Conservation (phyloP, 805 yeast genomes). For the Zygosaccharomyces bisporus region DNA sequence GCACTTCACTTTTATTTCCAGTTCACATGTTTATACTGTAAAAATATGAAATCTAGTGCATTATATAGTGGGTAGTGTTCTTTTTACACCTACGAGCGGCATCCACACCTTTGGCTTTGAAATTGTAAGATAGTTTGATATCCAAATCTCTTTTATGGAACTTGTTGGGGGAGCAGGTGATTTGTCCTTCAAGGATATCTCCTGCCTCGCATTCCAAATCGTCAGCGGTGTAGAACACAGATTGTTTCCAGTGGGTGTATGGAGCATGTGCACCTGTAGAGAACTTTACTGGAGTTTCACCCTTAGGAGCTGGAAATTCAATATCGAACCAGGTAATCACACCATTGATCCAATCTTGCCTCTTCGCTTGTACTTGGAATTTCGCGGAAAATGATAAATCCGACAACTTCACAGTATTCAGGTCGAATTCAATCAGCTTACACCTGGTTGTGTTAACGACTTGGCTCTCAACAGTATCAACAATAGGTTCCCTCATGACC, state of each 20-base stretch:
- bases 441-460: conserved; percentile 70
- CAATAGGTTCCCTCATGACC: conserved; percentile 91
- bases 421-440: conserved; percentile 75
- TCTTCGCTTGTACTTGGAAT: conserved; percentile 69
- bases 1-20: background rate
- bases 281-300: conserved; percentile 61
- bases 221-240: conserved; percentile 84
- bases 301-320: conserved; percentile 61
- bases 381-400: conserved; percentile 71
- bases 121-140: conserved; percentile 59
- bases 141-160: conserved; percentile 87
- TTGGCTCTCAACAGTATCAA: conserved; percentile 84
- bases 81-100: conserved; percentile 49
- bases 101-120: conserved; percentile 42
- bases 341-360: conserved; percentile 84
- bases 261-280: conserved; percentile 93
- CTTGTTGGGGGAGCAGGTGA: conserved; percentile 73
- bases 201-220: conserved; percentile 74
- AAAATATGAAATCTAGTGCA: conserved; percentile 47
- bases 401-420: conserved; percentile 80
- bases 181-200: conserved; percentile 66
- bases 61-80: conserved; percentile 63
- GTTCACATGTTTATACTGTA: conserved; percentile 4
- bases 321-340: conserved; percentile 93
- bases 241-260: conserved; percentile 99